Percentiles rank a stretch among this genome's conserved stretches.
phyloP scores from a whole-genome alignment of 2,329 filamentous ascomycete species.

The Phaeosphaeria sp. region DNA sequence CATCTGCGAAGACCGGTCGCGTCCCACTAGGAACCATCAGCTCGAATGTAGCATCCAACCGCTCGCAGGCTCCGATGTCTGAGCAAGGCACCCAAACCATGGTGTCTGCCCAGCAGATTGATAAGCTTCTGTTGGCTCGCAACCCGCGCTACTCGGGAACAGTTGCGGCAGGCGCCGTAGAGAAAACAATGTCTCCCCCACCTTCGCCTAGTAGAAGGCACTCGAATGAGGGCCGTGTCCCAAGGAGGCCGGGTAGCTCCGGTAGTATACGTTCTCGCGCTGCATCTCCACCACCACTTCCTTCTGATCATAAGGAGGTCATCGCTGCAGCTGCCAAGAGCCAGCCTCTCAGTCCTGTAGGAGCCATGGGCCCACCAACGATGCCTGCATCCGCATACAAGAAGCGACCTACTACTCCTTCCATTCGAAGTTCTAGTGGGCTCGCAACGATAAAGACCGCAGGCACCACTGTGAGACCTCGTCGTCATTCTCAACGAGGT shows the following conservation, averaged over 20 bases:
- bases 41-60: conserved; percentile 31
- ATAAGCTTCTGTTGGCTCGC: conserved; percentile 72
- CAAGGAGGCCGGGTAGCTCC: conserved; percentile 73
- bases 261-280: conserved; percentile 66
- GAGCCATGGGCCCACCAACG: conserved; percentile 81
- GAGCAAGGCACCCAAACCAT: conserved; percentile 84
- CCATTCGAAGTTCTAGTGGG: conserved; percentile 50
- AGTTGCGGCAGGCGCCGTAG: conserved; percentile 36
- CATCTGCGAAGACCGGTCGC: conserved; percentile 21
- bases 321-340: conserved; percentile 77
- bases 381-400: conserved; percentile 79
- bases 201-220: conserved; percentile 44
- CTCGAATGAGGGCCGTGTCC: conserved; percentile 39
- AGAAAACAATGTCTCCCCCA: conserved; percentile 40
- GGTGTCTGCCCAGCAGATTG: conserved; percentile 81
- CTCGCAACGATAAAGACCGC: conserved; percentile 51
- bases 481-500: conserved; percentile 51
- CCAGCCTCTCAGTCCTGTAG: conserved; percentile 46
- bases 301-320: conserved; percentile 79
- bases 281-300: conserved; percentile 72
- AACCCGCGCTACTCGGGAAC: conserved; percentile 36
- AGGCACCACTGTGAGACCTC: conserved; percentile 64
- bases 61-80: conserved; percentile 51
- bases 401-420: conserved; percentile 50
- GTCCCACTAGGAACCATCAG: conserved; percentile 33